A percentile compares a stretch with the other conserved stretches of the same genome.
Conservation (phyloP, 352 stramenopile genomes). For the Globisporangium spiculum region DNA sequence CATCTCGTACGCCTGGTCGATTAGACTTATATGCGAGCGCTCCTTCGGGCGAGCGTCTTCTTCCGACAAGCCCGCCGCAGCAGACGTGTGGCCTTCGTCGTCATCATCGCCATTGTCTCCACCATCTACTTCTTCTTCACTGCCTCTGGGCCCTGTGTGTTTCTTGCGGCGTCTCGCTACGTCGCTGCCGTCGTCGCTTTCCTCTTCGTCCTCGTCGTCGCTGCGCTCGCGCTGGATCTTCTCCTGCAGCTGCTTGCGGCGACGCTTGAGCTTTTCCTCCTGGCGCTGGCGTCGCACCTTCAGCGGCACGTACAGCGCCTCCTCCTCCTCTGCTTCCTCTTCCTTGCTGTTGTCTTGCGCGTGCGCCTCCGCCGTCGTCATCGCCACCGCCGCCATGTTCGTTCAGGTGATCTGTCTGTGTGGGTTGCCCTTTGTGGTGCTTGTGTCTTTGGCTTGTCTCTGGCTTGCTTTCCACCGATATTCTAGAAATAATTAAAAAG, state of each 20-base stretch:
- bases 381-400: background rate
- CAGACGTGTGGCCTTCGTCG: constrained; percentile 11
- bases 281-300: constrained; percentile 73
- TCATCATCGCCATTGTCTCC: constrained; percentile 10
- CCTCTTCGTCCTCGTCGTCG: constrained; percentile 26
- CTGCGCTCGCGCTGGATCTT: constrained; percentile 42
- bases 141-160: background rate
- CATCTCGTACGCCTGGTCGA: constrained; percentile 85
- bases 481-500: no score
- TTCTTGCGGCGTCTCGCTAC: constrained; percentile 10
- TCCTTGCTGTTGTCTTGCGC: constrained; percentile 3
- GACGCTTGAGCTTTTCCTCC: constrained; percentile 55
- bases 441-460: background rate
- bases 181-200: constrained; percentile 6
- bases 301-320: constrained; percentile 75
- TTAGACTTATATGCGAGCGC: constrained; percentile 68
- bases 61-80: constrained; percentile 12
- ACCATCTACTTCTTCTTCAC: constrained; percentile 11
- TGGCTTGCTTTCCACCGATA: no score
- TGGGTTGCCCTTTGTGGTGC: background rate
- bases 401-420: background rate
- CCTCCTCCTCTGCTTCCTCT: constrained; percentile 20
- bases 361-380: constrained; percentile 8
- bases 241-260: constrained; percentile 51
- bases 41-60: constrained; percentile 17